phyloP scores from a whole-genome alignment of 2,329 filamentous ascomycete species.

The Bipolaris gigantea region DNA sequence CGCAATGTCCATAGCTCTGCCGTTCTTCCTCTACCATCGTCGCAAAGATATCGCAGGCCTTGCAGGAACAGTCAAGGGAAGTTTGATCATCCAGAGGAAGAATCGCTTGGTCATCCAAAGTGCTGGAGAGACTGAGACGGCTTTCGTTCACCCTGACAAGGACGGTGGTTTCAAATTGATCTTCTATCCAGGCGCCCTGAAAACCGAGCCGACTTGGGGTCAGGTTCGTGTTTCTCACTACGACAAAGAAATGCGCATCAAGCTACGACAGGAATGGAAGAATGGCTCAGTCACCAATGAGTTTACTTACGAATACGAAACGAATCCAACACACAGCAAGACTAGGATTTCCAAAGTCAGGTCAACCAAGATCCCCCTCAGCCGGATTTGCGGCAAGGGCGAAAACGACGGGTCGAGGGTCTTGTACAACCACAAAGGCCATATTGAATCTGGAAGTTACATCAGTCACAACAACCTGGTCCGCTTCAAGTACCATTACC shows the following conservation, averaged over 20 bases:
- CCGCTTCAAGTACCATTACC: conserved; percentile 59
- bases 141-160: conserved; percentile 49
- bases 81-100: conserved; percentile 52
- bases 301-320: conserved; percentile 54
- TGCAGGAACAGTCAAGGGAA: conserved; percentile 54
- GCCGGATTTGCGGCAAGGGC: conserved; percentile 52
- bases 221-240: conserved; percentile 54
- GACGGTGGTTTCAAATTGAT: conserved; percentile 44
- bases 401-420: conserved; percentile 52
- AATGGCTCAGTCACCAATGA: conserved; percentile 50
- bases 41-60: conserved; percentile 53
- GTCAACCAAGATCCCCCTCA: conserved; percentile 43
- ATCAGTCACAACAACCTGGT: conserved; percentile 56
- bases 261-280: conserved; percentile 50
- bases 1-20: conserved; percentile 50
- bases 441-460: conserved; percentile 58
- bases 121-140: conserved; percentile 54
- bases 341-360: conserved; percentile 45
- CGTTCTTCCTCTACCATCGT: conserved; percentile 54
- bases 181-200: conserved; percentile 44
- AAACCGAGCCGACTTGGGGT: conserved; percentile 50
- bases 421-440: conserved; percentile 57
- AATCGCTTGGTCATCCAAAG: conserved; percentile 53
- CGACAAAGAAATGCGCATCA: conserved; percentile 51
- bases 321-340: conserved; percentile 33